A percentile compares a stretch with the other conserved stretches of the same genome.
Evolutionary conservation across 2,329 filamentous ascomycete species (phyloP).

Genomic region (Fusarium sp.): DNA sequence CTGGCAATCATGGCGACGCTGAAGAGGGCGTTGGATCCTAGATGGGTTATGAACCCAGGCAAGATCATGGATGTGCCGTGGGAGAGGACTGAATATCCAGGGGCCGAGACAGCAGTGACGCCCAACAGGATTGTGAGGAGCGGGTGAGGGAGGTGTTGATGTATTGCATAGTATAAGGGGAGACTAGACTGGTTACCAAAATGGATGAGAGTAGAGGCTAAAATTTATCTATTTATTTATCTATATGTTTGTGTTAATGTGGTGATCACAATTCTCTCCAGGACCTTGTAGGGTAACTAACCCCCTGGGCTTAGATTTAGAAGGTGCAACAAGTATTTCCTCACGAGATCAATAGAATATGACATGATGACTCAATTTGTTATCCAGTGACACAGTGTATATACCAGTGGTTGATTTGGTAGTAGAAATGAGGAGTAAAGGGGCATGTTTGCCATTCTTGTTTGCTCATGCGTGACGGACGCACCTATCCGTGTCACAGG

Average conservation of each 20-base stretch:
- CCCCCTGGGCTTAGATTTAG: not conserved
- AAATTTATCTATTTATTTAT: not conserved
- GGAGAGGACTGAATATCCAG: constrained; percentile 39
- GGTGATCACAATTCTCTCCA: not conserved
- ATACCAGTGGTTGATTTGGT: not conserved
- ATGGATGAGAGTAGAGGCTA: not conserved
- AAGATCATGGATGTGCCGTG: constrained; percentile 82
- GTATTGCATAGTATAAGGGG: not conserved
- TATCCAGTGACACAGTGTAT: not conserved
- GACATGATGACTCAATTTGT: not conserved
- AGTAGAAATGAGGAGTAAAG: not conserved
- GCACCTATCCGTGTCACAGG: not conserved
- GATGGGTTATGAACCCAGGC: constrained; percentile 90
- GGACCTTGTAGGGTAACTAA: not conserved
- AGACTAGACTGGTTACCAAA: not conserved
- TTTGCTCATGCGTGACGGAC: not conserved
- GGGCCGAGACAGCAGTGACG: constrained; percentile 36
- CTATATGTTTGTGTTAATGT: not conserved
- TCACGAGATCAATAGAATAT: not conserved
- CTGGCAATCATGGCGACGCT: constrained; percentile 84
- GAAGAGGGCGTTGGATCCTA: constrained; percentile 81
- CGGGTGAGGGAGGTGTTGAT: not conserved
- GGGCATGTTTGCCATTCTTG: not conserved
- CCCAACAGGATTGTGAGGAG: constrained; percentile 32
- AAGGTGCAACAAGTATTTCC: not conserved